Conservation (phyloP, 140 eudicot genomes). For the Anethum foeniculum region DNA sequence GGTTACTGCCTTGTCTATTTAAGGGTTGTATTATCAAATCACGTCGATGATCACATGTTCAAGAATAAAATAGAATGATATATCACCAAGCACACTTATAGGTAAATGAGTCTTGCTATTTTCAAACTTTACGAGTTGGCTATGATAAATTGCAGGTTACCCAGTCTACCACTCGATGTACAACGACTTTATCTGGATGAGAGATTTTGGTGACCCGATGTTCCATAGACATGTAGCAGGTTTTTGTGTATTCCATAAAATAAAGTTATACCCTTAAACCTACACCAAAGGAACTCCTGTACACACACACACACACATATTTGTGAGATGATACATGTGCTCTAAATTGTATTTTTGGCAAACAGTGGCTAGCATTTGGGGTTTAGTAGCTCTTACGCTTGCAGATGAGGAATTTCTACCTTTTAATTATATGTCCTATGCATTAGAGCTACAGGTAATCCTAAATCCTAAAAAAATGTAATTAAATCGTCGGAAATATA, state of each 20-base stretch:
- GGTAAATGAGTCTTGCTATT: not conserved
- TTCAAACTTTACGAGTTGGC: not conserved
- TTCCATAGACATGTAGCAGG: constrained; percentile 85
- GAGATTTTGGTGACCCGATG: constrained; percentile 75
- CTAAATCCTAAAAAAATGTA: not conserved
- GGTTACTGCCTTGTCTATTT: too few species aligned
- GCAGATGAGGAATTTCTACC: constrained; percentile 83
- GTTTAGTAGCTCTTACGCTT: constrained; percentile 73
- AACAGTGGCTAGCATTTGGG: constrained; percentile 88
- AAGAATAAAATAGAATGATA: not conserved
- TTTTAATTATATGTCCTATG: constrained; percentile 54
- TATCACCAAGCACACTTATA: not conserved
- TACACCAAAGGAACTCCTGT: not conserved
- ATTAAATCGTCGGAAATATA: not conserved
- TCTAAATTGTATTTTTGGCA: constrained; percentile 3
- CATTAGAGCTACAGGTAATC: constrained; percentile 69
- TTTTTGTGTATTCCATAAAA: constrained; percentile 12
- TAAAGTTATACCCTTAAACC: not conserved
- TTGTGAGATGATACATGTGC: not conserved
- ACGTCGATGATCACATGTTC: not conserved
- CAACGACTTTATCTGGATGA: constrained; percentile 85
- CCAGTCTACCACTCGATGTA: constrained; percentile 94
- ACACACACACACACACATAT: not conserved
- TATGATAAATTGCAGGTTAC: constrained; percentile 41
- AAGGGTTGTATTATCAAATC: too few species aligned